Base-by-base conservation (phyloP, 257 asterid genomes). In the Fraxinus americana region DNA sequence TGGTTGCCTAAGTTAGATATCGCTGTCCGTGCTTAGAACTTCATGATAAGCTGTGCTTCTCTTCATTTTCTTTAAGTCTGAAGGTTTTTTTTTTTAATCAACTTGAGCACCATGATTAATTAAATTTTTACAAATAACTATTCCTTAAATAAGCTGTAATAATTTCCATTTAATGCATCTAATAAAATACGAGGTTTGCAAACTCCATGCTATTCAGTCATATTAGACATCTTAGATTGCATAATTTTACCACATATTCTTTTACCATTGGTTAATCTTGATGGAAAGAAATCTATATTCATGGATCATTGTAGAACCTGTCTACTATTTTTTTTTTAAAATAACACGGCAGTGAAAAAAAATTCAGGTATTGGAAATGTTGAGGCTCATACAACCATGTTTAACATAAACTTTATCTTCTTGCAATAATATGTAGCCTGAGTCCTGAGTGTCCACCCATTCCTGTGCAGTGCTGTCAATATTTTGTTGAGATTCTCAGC, bases 381-480 rank as follows among this genome's bases (percentile, higher is more conserved):
- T 85, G 80, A 87, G 97, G 85, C 75, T 88, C 59, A 14, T 48
- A 57, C 3, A 57, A 57, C 12, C 66, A 57, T 57, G 19, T 57
- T 57, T 7, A 57, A 57, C 29, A 57, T n/a, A n/a, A 57, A 17
- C 10, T n/a, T 57, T 7, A 57, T 57, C 65, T 4, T 48, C 57
- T 2, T 16, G 11, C 65, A 19, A 0, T 17, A 54, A 1, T n/a
- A 4, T 57, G 66, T 57, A 57, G 25, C 66, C 66, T 1, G 25
- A 11, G 0, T 57, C 29, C 29, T 7, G 59, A 57, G 13, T n/a
- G 27, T 57, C 29, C 66, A 57, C 66, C 3, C 1, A 1, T 57
- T 57, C 66, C 27, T n/a, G 66, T 6, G 66, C 27, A 17, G 29
- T n/a, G 66, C 66, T 13, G 2, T 57, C 66, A n/a, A 57, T 7